Percentiles rank a stretch among this genome's conserved stretches.
These are phyloP conservation scores for Celoporthe dispersa DNA, from an alignment of 2,329 filamentous ascomycete genomes.

Conservation along the genomic window DNA sequence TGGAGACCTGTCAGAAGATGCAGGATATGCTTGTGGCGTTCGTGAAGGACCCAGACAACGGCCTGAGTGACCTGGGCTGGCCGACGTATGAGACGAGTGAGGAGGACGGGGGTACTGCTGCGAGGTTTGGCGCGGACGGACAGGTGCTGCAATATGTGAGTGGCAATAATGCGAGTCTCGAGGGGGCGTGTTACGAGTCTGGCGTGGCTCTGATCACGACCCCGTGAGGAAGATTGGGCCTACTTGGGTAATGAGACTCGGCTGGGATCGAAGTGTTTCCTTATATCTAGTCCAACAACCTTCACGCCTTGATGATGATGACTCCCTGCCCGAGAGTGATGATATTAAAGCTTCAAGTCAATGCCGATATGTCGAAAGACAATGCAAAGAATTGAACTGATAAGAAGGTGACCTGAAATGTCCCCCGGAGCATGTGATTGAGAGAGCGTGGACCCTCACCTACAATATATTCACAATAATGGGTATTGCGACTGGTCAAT, in stretches of 20 bases:
- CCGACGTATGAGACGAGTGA: conserved; percentile 27
- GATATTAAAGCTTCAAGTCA: too few species aligned
- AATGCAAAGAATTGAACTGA: background rate
- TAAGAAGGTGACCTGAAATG: background rate
- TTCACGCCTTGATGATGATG: too few species aligned
- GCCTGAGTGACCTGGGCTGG: conserved; percentile 41
- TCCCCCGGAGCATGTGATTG: background rate
- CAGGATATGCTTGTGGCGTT: conserved; percentile 33
- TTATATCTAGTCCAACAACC: too few species aligned
- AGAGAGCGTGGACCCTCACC: background rate
- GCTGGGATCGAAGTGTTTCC: background rate
- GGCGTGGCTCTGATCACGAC: conserved; percentile 10
- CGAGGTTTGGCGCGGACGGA: conserved; percentile 7
- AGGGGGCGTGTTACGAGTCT: conserved; percentile 10
- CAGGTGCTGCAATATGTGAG: conserved; percentile 15
- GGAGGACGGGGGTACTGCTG: conserved; percentile 2
- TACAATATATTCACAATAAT: background rate
- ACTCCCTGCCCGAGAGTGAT: too few species aligned
- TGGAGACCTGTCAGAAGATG: conserved; percentile 16
- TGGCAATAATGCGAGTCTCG: conserved; percentile 8
- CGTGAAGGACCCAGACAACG: conserved; percentile 45
- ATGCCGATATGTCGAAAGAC: too few species aligned
- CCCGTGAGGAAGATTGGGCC: background rate
- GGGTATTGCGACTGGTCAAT: too few species aligned
- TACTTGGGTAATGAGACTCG: background rate